Base-by-base conservation (phyloP, 768 basidiomycete genomes). In the Termitomyces bulborhizus region DNA sequence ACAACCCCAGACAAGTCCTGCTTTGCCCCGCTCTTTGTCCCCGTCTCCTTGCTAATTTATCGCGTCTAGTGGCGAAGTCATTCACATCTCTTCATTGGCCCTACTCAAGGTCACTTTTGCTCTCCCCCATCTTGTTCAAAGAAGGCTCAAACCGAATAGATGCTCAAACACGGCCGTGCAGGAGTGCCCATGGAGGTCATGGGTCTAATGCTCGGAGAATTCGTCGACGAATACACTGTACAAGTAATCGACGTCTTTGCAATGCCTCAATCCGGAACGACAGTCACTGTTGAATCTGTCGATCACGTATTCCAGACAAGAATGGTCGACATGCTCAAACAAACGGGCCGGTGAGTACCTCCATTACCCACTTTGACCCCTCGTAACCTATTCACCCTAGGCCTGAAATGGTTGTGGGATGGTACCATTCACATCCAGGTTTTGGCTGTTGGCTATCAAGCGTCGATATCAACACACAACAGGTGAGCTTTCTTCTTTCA, bases 101-200 rank as follows among this genome's bases (percentile, higher is more conserved):
- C 78, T 99, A 15, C 77, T 99, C 50, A 99, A 99, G 84, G 96
- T 90, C 39, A 47, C 76, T 57, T 39, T 7, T 48, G 36, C 12
- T 31, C 27, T 37, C 18, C n/a, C n/a, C 43, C 27, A 29, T 29
- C 26, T 8, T 4, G 13, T 5, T 5, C 6, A 6, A n/a, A 29
- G 3, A 21, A n/a, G 7, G 49, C 51, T 56, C 26, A 49, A n/a
- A 27, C 12, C 18, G 31, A 52, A 3, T 62, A 99, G 95, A 99
- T 99, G 97, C 76, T 99, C 57, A 99, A 99, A 72, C 97, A 99
- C 65, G 97, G 97, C 21, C 88, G 97, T 51, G 95, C 97, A 40
- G 97, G 96, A 56, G 97, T 99, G 27, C 97, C 97, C 8, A 94
- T 98, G 90, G 97, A 99, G 74, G 96, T 98, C 61, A 98, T 99